Percentiles rank a stretch among this genome's conserved stretches.
These are phyloP conservation scores for Sambucus nigra DNA, from an alignment of 129 eudicot genomes.

Conservation along the genomic window DNA sequence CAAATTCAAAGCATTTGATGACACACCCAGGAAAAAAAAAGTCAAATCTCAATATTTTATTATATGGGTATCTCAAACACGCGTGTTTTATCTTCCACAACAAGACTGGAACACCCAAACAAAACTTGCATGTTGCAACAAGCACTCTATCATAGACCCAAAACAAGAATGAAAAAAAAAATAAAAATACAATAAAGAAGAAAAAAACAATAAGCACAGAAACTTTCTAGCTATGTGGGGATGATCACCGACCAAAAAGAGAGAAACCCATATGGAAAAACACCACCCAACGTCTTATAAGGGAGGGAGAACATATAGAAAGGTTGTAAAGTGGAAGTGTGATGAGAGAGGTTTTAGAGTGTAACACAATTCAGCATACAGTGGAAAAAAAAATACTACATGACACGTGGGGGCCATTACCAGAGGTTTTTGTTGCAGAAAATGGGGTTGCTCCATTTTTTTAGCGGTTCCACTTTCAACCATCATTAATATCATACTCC, in stretches of 20 bases:
- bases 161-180: not conserved
- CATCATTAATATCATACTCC: constrained; percentile 29
- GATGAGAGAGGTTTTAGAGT: not conserved
- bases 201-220: constrained; percentile 9
- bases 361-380: not conserved
- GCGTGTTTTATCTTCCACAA: too few relatives aligned
- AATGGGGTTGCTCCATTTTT: constrained; percentile 8
- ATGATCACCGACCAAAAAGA: constrained; percentile 59
- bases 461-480: constrained; percentile 22
- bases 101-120: constrained; percentile 3
- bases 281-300: constrained; percentile 29
- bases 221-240: constrained; percentile 6
- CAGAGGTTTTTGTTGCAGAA: constrained; percentile 2
- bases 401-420: constrained; percentile 12
- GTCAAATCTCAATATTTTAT: not conserved
- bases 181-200: constrained; percentile 4
- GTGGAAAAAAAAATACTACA: not conserved
- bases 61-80: too few relatives aligned
- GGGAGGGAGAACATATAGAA: constrained; percentile 13
- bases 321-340: constrained; percentile 21
- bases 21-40: not conserved
- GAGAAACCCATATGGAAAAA: constrained; percentile 43
- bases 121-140: not conserved
- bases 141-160: not conserved
- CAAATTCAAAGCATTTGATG: constrained; percentile 2